Base-by-base conservation (phyloP, 768 basidiomycete species). In the Xerocomus brunneocitrinus region DNA sequence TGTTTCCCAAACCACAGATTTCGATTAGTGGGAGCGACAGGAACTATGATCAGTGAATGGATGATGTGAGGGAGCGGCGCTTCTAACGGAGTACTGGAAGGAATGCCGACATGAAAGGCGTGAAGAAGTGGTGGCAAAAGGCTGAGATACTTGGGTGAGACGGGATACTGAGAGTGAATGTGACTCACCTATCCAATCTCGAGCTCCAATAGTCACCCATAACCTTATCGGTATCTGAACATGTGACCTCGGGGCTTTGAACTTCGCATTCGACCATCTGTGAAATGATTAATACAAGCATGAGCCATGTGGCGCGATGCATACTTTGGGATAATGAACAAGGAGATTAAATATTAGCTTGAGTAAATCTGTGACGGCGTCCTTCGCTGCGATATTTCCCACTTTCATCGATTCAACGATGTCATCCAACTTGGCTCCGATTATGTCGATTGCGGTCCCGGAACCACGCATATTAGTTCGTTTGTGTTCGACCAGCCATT, bases 321-420 rank as follows among this genome's bases (percentile, higher is more conserved):
- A 35, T 5, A 87, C 88, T 75, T 85, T 90, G 5, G 91, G 91
- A 68, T 91, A 93, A 64, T 89, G 87, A 39, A 83, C 67, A 47
- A 91, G 74, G 30, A 95, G 66, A 66, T 95, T 94, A 69, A 91
- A 94, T 3, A 80, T 74, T 44, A 93, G 76, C 65, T 98, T 98
- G 52, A 98, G 77, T 25, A 93, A 65, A 67, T 98, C 94, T 4
- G 80, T 78, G 73, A 88, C 78, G 3, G 93, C 91, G 51, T 91
- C 89, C 59, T 77, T 78, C 30, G 82, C 19, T 4, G 24, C 27
- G 7, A 22, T 19, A 19, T 76, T 63, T 53, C 82, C 78, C 38
- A 73, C 69, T 39, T 82, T 74, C 54, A 87, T 73, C 46, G 69
- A 71, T 39, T 65, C 68, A 3, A 74, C 70, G 30, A 89, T 72